Percentiles rank a stretch among this genome's conserved stretches.
Evolutionary conservation across 2,329 filamentous ascomycete genomes (phyloP).

Genomic region (Fusarium denticulatum): DNA sequence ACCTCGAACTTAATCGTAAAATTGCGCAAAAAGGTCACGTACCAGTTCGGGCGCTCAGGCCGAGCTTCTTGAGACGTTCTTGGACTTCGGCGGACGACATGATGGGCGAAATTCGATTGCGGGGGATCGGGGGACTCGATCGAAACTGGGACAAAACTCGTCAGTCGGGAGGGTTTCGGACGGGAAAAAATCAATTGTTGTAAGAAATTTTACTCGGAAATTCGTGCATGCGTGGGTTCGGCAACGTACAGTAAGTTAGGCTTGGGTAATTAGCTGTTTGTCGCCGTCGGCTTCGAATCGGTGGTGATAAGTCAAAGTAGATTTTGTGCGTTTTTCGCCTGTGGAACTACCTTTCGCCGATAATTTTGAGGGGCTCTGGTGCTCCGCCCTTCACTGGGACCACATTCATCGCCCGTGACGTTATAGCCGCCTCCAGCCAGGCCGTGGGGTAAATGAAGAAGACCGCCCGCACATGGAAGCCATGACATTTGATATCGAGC

Average conservation of each 20-base stretch:
- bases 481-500: background rate
- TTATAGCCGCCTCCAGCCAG: constrained; percentile 16
- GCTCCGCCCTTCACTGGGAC: constrained; percentile 30
- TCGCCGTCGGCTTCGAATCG: constrained; percentile 48
- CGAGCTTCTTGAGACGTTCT: constrained; percentile 70
- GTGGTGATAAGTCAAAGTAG: constrained; percentile 51
- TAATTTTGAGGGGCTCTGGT: constrained; percentile 27
- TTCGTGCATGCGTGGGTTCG: constrained; percentile 29
- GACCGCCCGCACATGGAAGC: constrained; percentile 3
- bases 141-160: constrained; percentile 43
- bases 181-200: constrained; percentile 33
- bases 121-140: constrained; percentile 45
- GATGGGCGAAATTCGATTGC: constrained; percentile 49
- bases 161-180: constrained; percentile 41
- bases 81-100: constrained; percentile 62
- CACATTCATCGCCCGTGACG: constrained; percentile 34
- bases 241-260: constrained; percentile 49
- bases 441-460: constrained; percentile 36
- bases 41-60: constrained; percentile 70
- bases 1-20: background rate
- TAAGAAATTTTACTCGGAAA: constrained; percentile 11
- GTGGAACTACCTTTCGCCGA: constrained; percentile 53
- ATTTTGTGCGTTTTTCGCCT: constrained; percentile 59
- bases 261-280: constrained; percentile 49
- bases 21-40: constrained; percentile 54